phyloP scores from a whole-genome alignment of 2,329 filamentous ascomycete genomes.

The Trichothecium sympodiale region DNA sequence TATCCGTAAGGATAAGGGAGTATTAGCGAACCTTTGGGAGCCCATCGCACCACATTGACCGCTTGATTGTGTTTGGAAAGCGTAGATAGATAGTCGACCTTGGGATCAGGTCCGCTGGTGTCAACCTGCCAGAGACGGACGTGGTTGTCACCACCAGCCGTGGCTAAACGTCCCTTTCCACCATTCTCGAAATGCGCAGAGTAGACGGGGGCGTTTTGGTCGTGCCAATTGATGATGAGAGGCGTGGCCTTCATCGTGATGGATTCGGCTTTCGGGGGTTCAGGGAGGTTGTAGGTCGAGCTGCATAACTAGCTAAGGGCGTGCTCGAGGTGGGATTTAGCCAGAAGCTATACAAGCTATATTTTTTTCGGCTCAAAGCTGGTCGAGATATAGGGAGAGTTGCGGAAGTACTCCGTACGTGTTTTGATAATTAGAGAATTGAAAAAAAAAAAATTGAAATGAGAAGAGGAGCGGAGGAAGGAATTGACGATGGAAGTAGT shows the following conservation, averaged over 20 bases:
- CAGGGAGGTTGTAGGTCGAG: conserved; percentile 14
- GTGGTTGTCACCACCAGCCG: conserved; percentile 92
- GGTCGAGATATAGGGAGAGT: background rate
- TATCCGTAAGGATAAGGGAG: background rate
- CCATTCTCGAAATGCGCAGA: conserved; percentile 92
- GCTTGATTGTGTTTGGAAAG: conserved; percentile 90
- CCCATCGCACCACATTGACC: conserved; percentile 95
- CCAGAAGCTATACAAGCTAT: background rate
- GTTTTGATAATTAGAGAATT: too few species aligned
- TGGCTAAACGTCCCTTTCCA: conserved; percentile 84
- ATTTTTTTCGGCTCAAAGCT: background rate
- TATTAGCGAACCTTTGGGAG: conserved; percentile 64
- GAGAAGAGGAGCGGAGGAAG: too few species aligned
- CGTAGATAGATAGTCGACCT: conserved; percentile 84
- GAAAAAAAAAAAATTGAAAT: too few species aligned
- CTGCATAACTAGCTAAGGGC: conserved; percentile 13
- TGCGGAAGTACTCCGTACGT: too few species aligned
- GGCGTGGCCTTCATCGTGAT: conserved; percentile 85
- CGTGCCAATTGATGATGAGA: conserved; percentile 97
- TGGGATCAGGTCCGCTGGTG: conserved; percentile 70
- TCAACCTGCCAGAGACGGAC: conserved; percentile 93
- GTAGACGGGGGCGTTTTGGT: conserved; percentile 93
- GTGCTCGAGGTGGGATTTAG: background rate
- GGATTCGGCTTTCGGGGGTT: conserved; percentile 7
- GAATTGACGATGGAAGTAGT: too few species aligned